Percentiles rank a stretch among this genome's conserved stretches.
Conservation (phyloP, 768 basidiomycete species). For the Xerocomellus intermedius region DNA sequence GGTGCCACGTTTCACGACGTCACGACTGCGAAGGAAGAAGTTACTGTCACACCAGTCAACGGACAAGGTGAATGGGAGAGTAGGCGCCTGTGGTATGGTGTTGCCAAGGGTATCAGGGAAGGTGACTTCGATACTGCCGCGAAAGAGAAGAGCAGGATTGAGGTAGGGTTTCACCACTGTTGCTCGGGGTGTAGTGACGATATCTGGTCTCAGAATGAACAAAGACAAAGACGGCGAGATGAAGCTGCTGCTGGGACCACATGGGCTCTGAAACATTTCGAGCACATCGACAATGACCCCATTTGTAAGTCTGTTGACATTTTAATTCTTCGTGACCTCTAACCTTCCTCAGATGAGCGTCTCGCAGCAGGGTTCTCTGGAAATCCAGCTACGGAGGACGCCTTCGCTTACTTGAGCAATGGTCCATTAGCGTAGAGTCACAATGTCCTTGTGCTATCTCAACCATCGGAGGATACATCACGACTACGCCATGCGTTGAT, state of each 20-base stretch:
- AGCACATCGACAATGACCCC: slow-evolving; percentile 64
- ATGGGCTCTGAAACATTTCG: slow-evolving; percentile 81
- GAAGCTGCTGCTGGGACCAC: slow-evolving; percentile 68
- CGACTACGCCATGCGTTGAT: slow-evolving; percentile 1
- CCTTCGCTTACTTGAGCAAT: slow-evolving; percentile 68
- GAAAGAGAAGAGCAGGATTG: slow-evolving; percentile 84
- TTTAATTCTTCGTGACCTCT: neutral
- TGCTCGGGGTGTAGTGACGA: neutral
- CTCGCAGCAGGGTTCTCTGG: slow-evolving; percentile 63
- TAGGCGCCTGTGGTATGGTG: slow-evolving; percentile 77
- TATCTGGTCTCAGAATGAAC: slow-evolving; percentile 70
- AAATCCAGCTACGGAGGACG: slow-evolving; percentile 70
- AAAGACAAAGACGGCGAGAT: slow-evolving; percentile 83
- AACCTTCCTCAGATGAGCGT: slow-evolving; percentile 47
- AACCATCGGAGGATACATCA: slow-evolving; percentile 1
- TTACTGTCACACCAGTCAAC: slow-evolving; percentile 57
- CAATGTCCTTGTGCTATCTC: neutral
- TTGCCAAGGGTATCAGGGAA: slow-evolving; percentile 87
- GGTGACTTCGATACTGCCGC: slow-evolving; percentile 93
- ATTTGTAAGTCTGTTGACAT: slow-evolving; percentile 52
- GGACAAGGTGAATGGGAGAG: slow-evolving; percentile 84
- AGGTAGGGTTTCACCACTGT: slow-evolving; percentile 48
- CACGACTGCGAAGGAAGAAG: slow-evolving; percentile 68
- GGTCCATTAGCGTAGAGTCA: slow-evolving; percentile 29
- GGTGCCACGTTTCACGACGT: slow-evolving; percentile 75